Evolutionary conservation across 2,329 filamentous ascomycete species (phyloP).

Genomic region (Alternaria gansuensis): DNA sequence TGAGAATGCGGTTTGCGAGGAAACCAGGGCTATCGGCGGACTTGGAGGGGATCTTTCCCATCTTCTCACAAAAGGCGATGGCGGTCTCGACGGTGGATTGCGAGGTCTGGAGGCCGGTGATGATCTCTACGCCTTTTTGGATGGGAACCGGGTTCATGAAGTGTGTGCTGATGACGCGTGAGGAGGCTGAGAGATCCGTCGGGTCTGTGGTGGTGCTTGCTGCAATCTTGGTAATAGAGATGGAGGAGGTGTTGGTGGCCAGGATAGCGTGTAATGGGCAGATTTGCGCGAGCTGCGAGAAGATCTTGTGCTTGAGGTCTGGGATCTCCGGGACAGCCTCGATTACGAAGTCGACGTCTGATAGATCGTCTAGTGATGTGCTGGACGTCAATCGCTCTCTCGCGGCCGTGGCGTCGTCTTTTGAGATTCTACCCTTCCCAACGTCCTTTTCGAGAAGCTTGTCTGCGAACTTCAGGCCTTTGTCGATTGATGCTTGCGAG

Average conservation of each 20-base stretch:
- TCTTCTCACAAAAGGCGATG: constrained; percentile 83
- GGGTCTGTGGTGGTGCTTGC: constrained; percentile 82
- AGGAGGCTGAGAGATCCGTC: constrained; percentile 80
- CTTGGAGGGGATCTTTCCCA: constrained; percentile 91
- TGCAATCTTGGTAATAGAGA: constrained; percentile 95
- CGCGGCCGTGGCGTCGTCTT: constrained; percentile 78
- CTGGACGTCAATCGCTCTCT: constrained; percentile 74
- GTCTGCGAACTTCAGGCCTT: constrained; percentile 90
- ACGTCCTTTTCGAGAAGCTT: constrained; percentile 95
- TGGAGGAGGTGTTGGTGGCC: constrained; percentile 98
- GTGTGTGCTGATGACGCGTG: constrained; percentile 91
- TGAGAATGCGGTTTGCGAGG: constrained; percentile 93
- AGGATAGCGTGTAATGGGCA: constrained; percentile 87
- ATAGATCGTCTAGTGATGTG: constrained; percentile 78
- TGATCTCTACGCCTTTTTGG: constrained; percentile 98
- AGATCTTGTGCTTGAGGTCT: constrained; percentile 86
- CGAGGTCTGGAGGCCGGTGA: constrained; percentile 91
- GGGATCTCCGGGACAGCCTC: constrained; percentile 96
- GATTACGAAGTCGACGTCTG: constrained; percentile 93
- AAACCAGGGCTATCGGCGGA: constrained; percentile 94
- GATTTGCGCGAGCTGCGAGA: constrained; percentile 80
- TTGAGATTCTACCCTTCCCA: constrained; percentile 82
- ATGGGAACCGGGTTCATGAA: constrained; percentile 99
- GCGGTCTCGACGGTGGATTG: constrained; percentile 81
- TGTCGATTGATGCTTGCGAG: constrained; percentile 84